Base-by-base conservation (phyloP, 306 rosid species). In the Medicago arabica region DNA sequence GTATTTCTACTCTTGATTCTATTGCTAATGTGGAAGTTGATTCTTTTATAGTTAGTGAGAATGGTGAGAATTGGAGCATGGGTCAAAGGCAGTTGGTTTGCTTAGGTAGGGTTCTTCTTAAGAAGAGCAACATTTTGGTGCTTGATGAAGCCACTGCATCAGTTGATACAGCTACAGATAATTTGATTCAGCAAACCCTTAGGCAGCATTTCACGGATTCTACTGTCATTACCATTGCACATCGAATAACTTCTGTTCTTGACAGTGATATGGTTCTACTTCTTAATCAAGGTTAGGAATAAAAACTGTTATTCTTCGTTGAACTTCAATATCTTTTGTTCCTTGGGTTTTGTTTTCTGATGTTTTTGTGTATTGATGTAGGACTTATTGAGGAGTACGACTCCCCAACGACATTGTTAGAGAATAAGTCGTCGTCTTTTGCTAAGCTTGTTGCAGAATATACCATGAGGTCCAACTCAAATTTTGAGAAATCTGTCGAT, bases 51-150 rank as follows among this genome's bases (percentile, higher is more conserved):
- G 97, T 91, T 46, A 75, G 44, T 2, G 96, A 93, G 86, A 93
- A 88, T 46, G 97, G 96, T 80, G 97, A 93, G 77, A 93, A 93
- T 59, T 93, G 98, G 98, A 91, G 98, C 72, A 87, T 93, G 96
- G 98, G 96, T 61, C 97, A 91, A 89, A 91, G 96, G 88, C 94
- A 93, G 59, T 80, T 91, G 74, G 97, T 93, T 12, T 91, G 97
- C 90, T 92, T 89, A 17, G 96, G 98, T 3, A 87, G 97, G 40
- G 96, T 89, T 50, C 78, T 93, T 1, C 94, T 93, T 10, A 91
- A 88, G 91, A 93, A 83, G 71, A 93, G 92, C 75, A 89, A 87
- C 79, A 88, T 91, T 17, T 79, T 91, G 76, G 94, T 93, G 76
- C 98, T 93, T 57, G 98, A 93, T 38, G 98, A 88, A 83, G 98